Percentiles rank a stretch among this genome's conserved stretches.
phyloP scores from a whole-genome alignment of 1,284 basidiomycete species.

The Retiboletus fuscus region DNA sequence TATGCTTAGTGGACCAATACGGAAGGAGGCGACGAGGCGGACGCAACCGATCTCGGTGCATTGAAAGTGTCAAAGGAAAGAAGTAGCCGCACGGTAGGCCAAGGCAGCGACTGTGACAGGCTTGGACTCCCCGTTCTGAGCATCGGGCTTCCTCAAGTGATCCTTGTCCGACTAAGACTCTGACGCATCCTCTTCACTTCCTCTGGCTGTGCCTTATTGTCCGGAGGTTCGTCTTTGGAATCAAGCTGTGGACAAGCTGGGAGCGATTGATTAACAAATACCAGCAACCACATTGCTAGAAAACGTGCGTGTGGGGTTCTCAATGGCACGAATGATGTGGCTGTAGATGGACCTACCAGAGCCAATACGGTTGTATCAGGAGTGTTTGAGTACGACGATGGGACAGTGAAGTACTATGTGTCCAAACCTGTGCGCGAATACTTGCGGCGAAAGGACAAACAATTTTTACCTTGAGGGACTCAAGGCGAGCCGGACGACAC shows the following conservation, averaged over 20 bases:
- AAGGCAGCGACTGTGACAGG: slow-evolving; percentile 29
- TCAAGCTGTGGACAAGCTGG: slow-evolving; percentile 64
- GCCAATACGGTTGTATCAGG: too few species aligned
- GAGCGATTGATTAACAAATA: neutral
- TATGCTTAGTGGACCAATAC: neutral
- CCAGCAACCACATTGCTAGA: neutral
- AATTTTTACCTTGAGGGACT: too few species aligned
- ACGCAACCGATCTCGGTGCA: slow-evolving; percentile 9
- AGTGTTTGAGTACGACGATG: too few species aligned
- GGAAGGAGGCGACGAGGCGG: neutral
- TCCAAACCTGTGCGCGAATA: too few species aligned
- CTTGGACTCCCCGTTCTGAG: slow-evolving; percentile 51
- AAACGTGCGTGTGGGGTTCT: slow-evolving; percentile 84
- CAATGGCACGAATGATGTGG: slow-evolving; percentile 92
- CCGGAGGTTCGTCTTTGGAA: slow-evolving; percentile 74
- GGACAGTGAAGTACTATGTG: too few species aligned
- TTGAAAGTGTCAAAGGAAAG: too few species aligned
- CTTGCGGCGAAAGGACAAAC: too few species aligned
- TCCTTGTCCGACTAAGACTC: slow-evolving; percentile 59
- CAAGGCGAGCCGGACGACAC: too few species aligned
- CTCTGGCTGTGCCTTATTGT: slow-evolving; percentile 56
- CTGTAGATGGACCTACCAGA: slow-evolving; percentile 65
- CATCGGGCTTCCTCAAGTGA: slow-evolving; percentile 65
- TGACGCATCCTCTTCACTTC: slow-evolving; percentile 54
- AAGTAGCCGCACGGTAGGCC: slow-evolving; percentile 24